These are phyloP conservation scores for Leccinum subrobustum DNA, from an alignment of 1,284 basidiomycete genomes.

Conservation along the genomic window DNA sequence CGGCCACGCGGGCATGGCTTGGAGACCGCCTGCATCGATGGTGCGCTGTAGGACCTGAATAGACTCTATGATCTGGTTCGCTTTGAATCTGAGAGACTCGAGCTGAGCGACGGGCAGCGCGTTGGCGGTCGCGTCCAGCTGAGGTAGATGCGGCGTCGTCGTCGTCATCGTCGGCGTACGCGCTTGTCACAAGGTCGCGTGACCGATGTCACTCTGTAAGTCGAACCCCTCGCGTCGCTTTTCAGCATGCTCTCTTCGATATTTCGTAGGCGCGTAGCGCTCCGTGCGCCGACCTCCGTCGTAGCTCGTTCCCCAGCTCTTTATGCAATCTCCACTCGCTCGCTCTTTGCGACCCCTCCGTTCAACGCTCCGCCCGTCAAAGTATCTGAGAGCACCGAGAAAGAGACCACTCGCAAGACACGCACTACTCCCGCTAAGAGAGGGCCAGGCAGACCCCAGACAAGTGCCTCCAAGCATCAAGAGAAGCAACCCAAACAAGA, in stretches of 20 bases:
- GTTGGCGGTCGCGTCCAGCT: constrained; percentile 24
- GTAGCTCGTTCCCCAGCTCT: neutral
- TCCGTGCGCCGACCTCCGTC: neutral
- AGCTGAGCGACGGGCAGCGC: constrained; percentile 52
- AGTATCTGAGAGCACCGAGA: neutral
- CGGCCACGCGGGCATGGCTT: constrained; percentile 71
- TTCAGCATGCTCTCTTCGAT: constrained; percentile 14
- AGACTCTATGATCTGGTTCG: constrained; percentile 73
- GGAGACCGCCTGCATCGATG: constrained; percentile 55
- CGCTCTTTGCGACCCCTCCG: constrained; percentile 25
- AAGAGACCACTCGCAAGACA: constrained; percentile 27
- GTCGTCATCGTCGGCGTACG: neutral
- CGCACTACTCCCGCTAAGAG: neutral
- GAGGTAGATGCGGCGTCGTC: constrained; percentile 6
- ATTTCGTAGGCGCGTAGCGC: neutral
- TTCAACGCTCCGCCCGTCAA: constrained; percentile 7
- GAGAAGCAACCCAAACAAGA: neutral
- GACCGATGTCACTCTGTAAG: constrained; percentile 11
- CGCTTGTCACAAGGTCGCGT: constrained; percentile 18
- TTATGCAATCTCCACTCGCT: constrained; percentile 22
- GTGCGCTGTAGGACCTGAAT: constrained; percentile 62
- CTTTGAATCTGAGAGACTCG: constrained; percentile 71
- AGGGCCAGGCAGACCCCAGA: constrained; percentile 13
- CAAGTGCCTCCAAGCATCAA: constrained; percentile 1
- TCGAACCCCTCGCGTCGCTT: constrained; percentile 2